Base-by-base conservation (phyloP, 305 asterid genomes). In the Ruellia speciosa region DNA sequence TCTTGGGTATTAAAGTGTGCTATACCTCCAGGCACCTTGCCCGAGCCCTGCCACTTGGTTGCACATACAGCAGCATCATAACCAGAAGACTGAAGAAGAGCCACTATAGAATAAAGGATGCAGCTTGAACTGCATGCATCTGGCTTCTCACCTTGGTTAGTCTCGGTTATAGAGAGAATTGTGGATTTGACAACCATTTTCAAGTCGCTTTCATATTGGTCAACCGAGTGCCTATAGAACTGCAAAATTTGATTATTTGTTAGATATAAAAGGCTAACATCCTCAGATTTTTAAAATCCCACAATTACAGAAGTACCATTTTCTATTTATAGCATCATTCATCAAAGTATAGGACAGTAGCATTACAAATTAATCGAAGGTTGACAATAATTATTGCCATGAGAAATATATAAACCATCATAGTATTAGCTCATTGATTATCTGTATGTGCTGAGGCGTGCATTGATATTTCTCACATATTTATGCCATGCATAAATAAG, bases 21-120 rank as follows among this genome's bases (percentile, higher is more conserved):
- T 24, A 24, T 24, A 79, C 85, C 85, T 76, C 85, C 85, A 14
- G 78, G 85, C 66, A 73, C 64, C 60, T 68, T 79, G 40, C 80
- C 76, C 70, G 47, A 49, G 18, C 58, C 64, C 50, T 73, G 79
- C 85, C 85, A 79, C 70, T 62, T 76, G 60, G 82, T 18, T 40
- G 60, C 64, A 56, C 85, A 73, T 15, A 76, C 15, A 62, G 77
- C 82, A 18, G 85, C 85, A 63, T 71, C 72, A 41, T 66, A 79
- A 49, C 85, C 80, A 7, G 82, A 73, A 54, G 75, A 68, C 56
- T 64, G 77, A 55, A 79, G 66, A 61, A 70, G 72, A 68, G 76
- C 68, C 65, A 71, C 82, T 41, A 79, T 70, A 66, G 73, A 57
- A 61, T 62, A 61, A 60, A 71, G 67, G 67, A 78, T 70, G 72